Evolutionary conservation across 2,329 filamentous ascomycete species (phyloP), one percentile per base, ranked within the genome.

Genomic region (Neophaeococcomyces aloes): DNA sequence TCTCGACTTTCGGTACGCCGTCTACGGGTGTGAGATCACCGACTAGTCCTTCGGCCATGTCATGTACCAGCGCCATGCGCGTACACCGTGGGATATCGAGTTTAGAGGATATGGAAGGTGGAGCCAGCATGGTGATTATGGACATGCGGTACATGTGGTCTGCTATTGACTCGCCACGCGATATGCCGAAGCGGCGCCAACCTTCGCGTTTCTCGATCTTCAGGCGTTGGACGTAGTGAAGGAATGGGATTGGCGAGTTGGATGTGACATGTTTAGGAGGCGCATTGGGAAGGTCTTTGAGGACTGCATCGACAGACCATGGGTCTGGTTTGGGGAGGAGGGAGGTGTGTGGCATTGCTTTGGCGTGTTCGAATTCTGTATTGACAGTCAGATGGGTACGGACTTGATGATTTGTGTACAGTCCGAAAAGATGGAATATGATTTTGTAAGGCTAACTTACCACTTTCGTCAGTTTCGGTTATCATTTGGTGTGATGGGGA

Each of bases 121-220:
- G 89, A 2, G 86, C 87, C 52, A 95, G 77, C 80, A 98, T 85
- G 51, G 86, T 87, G 63, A 98, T 86, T 54, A 98, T 76, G 38
- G 88, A 86, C 91, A 98, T 98, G 66, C 91, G 87, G 67, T 96
- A 98, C 91, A 98, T 98, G 73, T 98, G 91, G 68, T 98, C 91
- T 42, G 86, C 76, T 59, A 98, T 95, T 2, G 86, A 94, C 65
- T 98, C 91, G 61, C 86, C 83, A 46, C 53, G 52, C 45, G 62
- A 54, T 54, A 98, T 86, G 30, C 79, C 79, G 61, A 95, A 95
- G 29, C 91, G 78, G 44, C 84, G 78, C 91, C 91, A 98, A 52
- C 91, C 91, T 66, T 95, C 91, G 48, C 91, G 83, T 65, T 94
- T 93, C 49, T 85, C 94, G 6, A 88, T 95, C 75, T 98, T 98